Evolutionary conservation across 306 rosid genomes (phyloP).

Genomic region (Trifolium dubium): DNA sequence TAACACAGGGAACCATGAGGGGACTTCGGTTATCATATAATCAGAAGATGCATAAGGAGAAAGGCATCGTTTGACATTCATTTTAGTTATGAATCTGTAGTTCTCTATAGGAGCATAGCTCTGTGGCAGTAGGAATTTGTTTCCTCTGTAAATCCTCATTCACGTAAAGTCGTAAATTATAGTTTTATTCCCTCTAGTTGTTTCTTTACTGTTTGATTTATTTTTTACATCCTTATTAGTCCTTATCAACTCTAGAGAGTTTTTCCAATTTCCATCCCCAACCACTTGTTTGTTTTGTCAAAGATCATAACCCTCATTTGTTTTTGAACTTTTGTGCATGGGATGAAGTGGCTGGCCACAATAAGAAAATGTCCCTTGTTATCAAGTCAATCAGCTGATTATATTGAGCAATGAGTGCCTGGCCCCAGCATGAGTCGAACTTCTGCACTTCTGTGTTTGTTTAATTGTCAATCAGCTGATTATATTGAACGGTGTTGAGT

Average conservation of each 20-base stretch:
- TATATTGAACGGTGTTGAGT: not conserved
- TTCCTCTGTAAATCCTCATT: constrained; percentile 11
- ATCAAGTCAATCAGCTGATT: not conserved
- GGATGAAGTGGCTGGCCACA: not conserved
- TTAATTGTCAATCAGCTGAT: not conserved
- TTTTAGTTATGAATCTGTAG: not conserved
- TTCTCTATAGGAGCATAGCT: not conserved
- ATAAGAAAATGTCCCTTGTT: not conserved
- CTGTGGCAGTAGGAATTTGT: not conserved
- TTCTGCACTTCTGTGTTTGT: not conserved
- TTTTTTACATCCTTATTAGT: not conserved
- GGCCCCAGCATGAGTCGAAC: not conserved
- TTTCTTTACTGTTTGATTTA: not conserved
- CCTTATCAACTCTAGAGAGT: not conserved
- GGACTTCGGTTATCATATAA: not conserved
- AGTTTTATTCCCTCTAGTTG: not conserved
- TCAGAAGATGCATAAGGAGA: not conserved
- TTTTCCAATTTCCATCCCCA: not conserved
- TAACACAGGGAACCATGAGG: not conserved
- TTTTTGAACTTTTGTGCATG: not conserved
- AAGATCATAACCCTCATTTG: not conserved
- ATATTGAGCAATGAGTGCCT: not conserved
- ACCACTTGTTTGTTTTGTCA: not conserved
- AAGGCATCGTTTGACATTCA: not conserved
- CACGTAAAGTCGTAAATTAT: not conserved